Evolutionary conservation across 140 eudicot species (phyloP).

Genomic region (Stevia rebaudiana): DNA sequence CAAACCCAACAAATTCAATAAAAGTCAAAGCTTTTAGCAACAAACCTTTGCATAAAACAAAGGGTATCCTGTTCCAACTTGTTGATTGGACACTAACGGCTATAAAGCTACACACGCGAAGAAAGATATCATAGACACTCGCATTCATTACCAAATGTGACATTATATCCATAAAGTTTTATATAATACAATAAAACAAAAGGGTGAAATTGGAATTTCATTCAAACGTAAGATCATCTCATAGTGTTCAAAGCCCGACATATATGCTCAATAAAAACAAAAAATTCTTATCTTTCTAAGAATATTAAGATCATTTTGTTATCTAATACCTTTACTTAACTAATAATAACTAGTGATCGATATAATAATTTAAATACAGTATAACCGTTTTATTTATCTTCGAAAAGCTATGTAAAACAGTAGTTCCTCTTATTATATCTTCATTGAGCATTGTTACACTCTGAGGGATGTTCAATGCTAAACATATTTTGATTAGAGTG

Average conservation of each 20-base stretch:
- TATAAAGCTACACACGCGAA: slow-evolving; percentile 17
- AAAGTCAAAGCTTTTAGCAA: slow-evolving; percentile 13
- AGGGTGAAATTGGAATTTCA: background rate
- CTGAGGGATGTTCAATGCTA: no score
- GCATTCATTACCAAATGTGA: slow-evolving; percentile 23
- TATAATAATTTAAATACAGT: no score
- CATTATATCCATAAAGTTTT: slow-evolving; percentile 24
- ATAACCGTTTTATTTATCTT: no score
- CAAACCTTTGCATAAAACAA: slow-evolving; percentile 9
- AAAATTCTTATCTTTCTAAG: no score
- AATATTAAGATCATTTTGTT: no score
- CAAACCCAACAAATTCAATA: background rate
- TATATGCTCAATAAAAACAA: background rate
- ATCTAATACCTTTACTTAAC: no score
- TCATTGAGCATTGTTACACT: no score
- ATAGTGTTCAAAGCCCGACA: background rate
- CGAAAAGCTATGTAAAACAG: no score
- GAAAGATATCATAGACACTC: slow-evolving; percentile 26
- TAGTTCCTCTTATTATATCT: no score
- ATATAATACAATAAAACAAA: background rate
- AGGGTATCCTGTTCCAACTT: slow-evolving; percentile 18
- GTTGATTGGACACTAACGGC: slow-evolving; percentile 27
- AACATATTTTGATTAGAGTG: no score
- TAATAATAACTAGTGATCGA: no score
- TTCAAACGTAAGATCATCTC: no score